Evolutionary conservation across 1,139 yeast species (phyloP), one percentile per base, ranked within the genome.

Genomic region (Candida labiduridarum): DNA sequence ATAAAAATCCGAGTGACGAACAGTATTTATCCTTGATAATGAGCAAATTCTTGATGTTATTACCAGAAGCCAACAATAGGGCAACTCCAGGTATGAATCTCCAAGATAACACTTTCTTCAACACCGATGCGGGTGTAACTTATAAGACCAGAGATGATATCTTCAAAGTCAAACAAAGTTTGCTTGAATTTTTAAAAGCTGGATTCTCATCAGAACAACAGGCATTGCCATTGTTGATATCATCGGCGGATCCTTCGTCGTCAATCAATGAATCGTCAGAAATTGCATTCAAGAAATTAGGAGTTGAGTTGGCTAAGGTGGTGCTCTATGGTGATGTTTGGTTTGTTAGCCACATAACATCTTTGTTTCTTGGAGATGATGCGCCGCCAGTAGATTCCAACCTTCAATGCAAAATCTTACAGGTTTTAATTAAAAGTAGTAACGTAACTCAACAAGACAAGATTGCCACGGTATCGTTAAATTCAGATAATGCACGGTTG

Each of bases 81-180:
- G 64, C 67, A 1, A 47, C 57, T 7, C 89, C 94, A 0, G 96
- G 96, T 0, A 68, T 90, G 51, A 74, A 84, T 22, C 63, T 74
- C 0, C 64, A 65, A 0, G 89, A 87, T 49, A 76, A 78, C 31
- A 64, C 79, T 0, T 88, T 83, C 59, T 80, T 89, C 59, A 84
- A 89, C 0, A 76, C 76, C 48, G 82, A 82, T 54, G 89, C 95
- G 4, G 90, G 92, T 12, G 80, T 84, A 0, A 63, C 78, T 0
- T 83, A 79, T 59, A 79, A 78, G 42, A 70, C 80, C 1, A 55
- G 54, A n/a, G 74, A 75, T 0, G 83, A 79, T 22, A 66, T 89
- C 39, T 57, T 71, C 1, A 62, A 58, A 0, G 78, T 79, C 38
- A 89, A 86, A 59, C 52, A 53, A 2, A 56, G 62, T 4, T 55